Base-by-base conservation (phyloP, 257 asterid species). In the Salvia hispanica region DNA sequence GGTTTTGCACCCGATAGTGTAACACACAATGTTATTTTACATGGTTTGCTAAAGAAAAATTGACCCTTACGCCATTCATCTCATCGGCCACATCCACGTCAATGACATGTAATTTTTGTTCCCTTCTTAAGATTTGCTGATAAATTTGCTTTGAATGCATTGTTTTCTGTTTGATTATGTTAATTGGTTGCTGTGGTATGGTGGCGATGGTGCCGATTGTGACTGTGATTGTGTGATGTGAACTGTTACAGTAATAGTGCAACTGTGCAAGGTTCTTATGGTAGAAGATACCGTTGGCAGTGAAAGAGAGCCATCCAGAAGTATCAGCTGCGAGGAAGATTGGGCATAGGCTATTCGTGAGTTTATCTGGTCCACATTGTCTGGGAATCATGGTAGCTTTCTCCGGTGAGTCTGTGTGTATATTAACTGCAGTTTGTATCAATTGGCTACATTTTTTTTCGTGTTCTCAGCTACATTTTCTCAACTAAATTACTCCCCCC, bases 311-410 rank as follows among this genome's bases (percentile, higher is more conserved):
- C 82, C 83, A 78, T 74, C 93, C 95, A 3, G 97, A 91, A 78
- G 77, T 88, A 42, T 68, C 31, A 13, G 96, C 99, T 0, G 92
- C 70, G 16, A 88, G 99, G 99, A 85, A 82, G 73, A 79, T 94
- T 70, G 95, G 87, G 74, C 99, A 94, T 85, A 85, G 74, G 80
- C 80, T 94, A 62, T 94, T 74, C 82, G 86, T 9, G 97, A 80
- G 73, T 84, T 76, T 44, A 79, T 71, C 21, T 91, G 97, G 85
- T 70, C 78, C 86, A 3, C 86, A 3, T 61, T 68, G 72, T 75
- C 89, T 76, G 78, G 82, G 84, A 11, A 42, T 87, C 69, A 84
- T 91, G 4, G 72, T 82, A 11, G 83, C 96, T 18, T 86, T 94
- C 64, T 80, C 91, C 69, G 95, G 97, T 81, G 69, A 81, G 84